A percentile compares a stretch with the other conserved stretches of the same genome.
Conservation (phyloP, 192 early-diverging fungal species). For the Piromyces finnis region DNA sequence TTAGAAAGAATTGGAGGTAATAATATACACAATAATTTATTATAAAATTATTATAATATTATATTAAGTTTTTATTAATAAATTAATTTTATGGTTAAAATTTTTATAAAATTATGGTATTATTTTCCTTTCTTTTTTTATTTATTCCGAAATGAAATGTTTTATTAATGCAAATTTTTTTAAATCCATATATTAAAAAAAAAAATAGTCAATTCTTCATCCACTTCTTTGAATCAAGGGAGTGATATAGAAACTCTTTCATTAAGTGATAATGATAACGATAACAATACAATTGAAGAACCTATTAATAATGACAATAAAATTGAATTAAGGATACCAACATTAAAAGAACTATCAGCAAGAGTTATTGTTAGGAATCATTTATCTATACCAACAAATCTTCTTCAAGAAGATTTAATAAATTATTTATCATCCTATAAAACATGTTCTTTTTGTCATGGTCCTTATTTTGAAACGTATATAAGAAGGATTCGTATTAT, state of each 20-base stretch:
- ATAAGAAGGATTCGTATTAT: conserved; percentile 39
- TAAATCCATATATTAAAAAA: too few relatives aligned
- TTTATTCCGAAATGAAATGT: too few relatives aligned
- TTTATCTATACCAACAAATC: conserved; percentile 24
- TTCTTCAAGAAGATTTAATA: conserved; percentile 27
- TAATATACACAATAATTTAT: neutral
- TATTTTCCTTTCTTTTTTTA: too few relatives aligned
- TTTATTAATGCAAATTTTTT: too few relatives aligned
- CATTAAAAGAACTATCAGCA: conserved; percentile 58
- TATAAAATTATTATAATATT: too few relatives aligned
- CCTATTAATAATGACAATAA: neutral
- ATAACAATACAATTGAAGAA: neutral
- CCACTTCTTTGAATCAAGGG: neutral
- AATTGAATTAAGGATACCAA: conserved; percentile 17
- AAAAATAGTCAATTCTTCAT: neutral
- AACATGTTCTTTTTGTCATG: conserved; percentile 54
- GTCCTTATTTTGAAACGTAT: conserved; percentile 56
- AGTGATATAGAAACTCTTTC: neutral
- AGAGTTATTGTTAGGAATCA: conserved; percentile 53
- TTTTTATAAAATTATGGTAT: too few relatives aligned
- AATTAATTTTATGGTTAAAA: too few relatives aligned
- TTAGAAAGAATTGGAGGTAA: neutral
- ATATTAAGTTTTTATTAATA: too few relatives aligned
- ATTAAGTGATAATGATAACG: neutral
- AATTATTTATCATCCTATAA: conserved; percentile 37